Base-by-base conservation (phyloP, 768 basidiomycete species). In the Termitomyces heimii region DNA sequence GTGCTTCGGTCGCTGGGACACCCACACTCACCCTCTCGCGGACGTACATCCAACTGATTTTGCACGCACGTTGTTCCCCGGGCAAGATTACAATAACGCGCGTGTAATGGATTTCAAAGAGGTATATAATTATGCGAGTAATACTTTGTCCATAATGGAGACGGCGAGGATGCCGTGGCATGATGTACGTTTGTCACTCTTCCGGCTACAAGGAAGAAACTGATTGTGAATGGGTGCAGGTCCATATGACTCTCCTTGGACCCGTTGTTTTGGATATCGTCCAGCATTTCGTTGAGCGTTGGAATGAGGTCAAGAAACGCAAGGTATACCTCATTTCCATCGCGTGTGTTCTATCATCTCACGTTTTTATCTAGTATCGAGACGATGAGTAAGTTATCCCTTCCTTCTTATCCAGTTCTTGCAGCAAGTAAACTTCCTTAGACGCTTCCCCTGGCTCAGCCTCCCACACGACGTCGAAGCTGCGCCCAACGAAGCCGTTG, bases 1-100 rank as follows among this genome's bases (percentile, higher is more conserved):
- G 18, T 98, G 94, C 75, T 97, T 94, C 63, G 97, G 97, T 12
- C 88, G 97, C 20, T 99, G 96, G 95, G 97, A 98, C 72, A 92
- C 90, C 0, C 84, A 92, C 66, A 88, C 76, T 40, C 90, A 94
- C 68, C 94, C 94, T 1, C 80, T 98, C 39, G 89, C 94, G 4
- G 96, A 99, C 65, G 91, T 84, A 3, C 94, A 98, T 67, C 94
- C 93, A 0, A 92, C 92, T 2, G 79, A 94, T 63, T 94, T 94
- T 66, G 71, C 73, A 20, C 79, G 78, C 53, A 92, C 91, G 1
- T 77, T 98, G 28, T 98, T 96, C 77, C 92, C 96, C 0, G 96
- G 96, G 1, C 80, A 97, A 70, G 94, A 95, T 66, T 96, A 89
- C 73, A 95, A 97, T 69, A 92, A 98, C 58, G 92, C 93, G 1